Conservation (phyloP, 306 rosid genomes). For the Morella rubra region DNA sequence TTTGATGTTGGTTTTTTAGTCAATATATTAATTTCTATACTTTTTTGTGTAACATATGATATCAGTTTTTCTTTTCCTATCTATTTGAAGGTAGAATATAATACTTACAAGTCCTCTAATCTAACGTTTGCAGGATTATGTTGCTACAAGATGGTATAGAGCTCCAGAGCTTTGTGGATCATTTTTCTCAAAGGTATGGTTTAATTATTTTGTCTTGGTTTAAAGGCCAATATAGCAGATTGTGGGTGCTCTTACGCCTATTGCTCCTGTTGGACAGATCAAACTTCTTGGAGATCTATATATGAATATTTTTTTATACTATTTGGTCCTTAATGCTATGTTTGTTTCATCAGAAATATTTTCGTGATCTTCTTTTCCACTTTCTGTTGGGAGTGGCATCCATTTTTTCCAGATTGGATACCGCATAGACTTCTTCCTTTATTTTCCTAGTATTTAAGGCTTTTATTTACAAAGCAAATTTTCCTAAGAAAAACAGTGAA, state of each 20-base stretch:
- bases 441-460: too few species aligned
- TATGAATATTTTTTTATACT: neutral
- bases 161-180: conserved; percentile 99
- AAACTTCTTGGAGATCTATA: neutral
- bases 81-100: conserved; percentile 10
- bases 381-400: too few species aligned
- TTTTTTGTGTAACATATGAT: conserved; percentile 6
- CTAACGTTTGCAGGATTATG: conserved; percentile 69
- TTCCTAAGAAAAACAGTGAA: too few species aligned
- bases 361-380: too few species aligned
- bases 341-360: neutral
- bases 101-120: conserved; percentile 19
- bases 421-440: too few species aligned
- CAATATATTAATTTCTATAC: neutral
- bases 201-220: conserved; percentile 18
- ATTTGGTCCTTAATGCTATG: neutral
- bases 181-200: conserved; percentile 83
- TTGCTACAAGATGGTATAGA: conserved; percentile 98
- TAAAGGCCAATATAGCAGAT: neutral
- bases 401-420: too few species aligned
- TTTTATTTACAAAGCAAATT: too few species aligned
- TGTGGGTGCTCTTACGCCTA: neutral
- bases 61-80: neutral
- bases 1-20: conserved; percentile 3
- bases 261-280: neutral